Conservation (phyloP, 768 basidiomycete genomes). For the Coprinellus aureogranulatus region DNA sequence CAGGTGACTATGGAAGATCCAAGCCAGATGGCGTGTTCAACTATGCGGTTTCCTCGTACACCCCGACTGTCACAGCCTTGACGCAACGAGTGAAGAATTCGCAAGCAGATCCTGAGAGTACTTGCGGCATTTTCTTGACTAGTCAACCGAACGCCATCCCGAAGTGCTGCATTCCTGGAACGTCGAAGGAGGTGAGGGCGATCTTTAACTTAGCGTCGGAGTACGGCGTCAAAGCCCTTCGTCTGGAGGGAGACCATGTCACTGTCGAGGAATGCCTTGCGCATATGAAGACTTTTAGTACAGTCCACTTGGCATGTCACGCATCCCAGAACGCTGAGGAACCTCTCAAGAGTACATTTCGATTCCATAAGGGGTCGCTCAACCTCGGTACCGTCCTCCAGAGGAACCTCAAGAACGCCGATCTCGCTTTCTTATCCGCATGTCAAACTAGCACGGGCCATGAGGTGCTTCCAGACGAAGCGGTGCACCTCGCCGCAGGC, state of each 20-base stretch:
- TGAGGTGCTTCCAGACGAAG: slow-evolving; percentile 29
- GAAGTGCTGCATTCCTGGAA: slow-evolving; percentile 10
- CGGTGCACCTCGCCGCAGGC: slow-evolving; percentile 37
- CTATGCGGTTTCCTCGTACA: slow-evolving; percentile 21
- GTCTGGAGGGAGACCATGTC: neutral
- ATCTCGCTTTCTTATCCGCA: slow-evolving; percentile 39
- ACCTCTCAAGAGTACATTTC: slow-evolving; percentile 22
- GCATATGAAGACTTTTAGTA: slow-evolving; percentile 13
- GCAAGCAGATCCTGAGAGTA: neutral
- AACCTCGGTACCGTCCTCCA: slow-evolving; percentile 13
- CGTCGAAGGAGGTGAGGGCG: slow-evolving; percentile 6
- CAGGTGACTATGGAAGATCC: slow-evolving; percentile 2
- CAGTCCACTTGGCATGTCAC: slow-evolving; percentile 34
- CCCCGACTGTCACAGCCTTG: slow-evolving; percentile 10
- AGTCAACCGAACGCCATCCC: slow-evolving; percentile 10
- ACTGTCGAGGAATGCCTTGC: neutral
- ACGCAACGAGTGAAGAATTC: slow-evolving; percentile 4
- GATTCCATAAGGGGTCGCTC: slow-evolving; percentile 18
- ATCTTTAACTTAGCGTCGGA: neutral
- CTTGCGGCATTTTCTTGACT: slow-evolving; percentile 14
- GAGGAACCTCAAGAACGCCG: slow-evolving; percentile 6
- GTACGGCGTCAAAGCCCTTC: neutral
- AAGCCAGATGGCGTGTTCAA: slow-evolving; percentile 2
- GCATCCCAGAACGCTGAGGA: slow-evolving; percentile 22
- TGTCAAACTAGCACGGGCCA: slow-evolving; percentile 36